Evolutionary conservation across 1,139 yeast genomes (phyloP), one percentile per base, ranked within the genome.

Genomic region (Pichia sp.): DNA sequence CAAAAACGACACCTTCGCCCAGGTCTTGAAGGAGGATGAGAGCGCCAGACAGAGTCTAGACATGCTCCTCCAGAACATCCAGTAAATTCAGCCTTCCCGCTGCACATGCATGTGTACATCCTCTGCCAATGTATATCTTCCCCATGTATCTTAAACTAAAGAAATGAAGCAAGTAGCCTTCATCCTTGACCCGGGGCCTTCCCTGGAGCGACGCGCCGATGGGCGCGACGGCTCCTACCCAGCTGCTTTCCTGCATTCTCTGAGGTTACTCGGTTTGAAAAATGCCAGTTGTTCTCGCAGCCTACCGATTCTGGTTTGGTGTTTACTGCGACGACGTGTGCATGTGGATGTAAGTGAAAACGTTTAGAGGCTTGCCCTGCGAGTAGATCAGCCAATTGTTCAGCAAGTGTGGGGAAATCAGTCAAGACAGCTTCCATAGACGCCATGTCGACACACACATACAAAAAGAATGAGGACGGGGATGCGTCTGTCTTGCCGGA

Each of bases 31-130:
- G 62, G 98, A 92, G 65, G 99, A 93, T 67, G 80, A 82, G 5
- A 92, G 93, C 11, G 90, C 98, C 8, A 89, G 87, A 67, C 80
- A 93, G 63, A 90, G 97, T 66, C 76, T 93, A 59, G 87, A 93
- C 2, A 96, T 90, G 70, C 76, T 93, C 52, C 76, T 93, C 61
- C 77, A 87, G 54, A 88, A 88, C 64, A 77, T 93, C 26, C 61
- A 62, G 47, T 57, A 52, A 49, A 45, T 34, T 46, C 23, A 19
- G 23, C 23, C 23, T 19, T 3, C 16, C 29, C n/a, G 15, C 10
- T 31, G 40, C n/a, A 11, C 4, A 36, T 8, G 40, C 13, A 13
- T 36, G 13, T 36, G n/a, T 8, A 29, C 36, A 45, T 26, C 16
- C 15, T 26, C 26, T 45, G 41, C 16, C 3, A 16, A 8, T 43